Conservation (phyloP, 2,329 filamentous ascomycete species). For the Pyrenophora graminea region DNA sequence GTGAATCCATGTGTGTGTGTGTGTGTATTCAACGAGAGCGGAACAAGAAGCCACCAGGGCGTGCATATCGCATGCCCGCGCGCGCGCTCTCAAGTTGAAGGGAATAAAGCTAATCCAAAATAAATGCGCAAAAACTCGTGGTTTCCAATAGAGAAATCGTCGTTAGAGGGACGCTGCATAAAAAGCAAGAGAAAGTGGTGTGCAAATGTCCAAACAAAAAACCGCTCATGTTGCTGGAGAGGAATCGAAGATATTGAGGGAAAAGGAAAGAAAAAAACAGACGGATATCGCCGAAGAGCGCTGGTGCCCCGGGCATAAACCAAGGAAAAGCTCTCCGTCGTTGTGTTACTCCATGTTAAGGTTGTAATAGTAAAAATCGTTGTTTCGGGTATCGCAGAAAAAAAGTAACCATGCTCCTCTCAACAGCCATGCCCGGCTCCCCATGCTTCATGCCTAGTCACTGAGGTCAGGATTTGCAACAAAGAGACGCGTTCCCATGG, state of each 20-base stretch:
- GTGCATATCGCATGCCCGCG: too few relatives aligned
- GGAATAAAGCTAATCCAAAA: neutral
- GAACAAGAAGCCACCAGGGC: too few relatives aligned
- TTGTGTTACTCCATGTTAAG: constrained; percentile 2
- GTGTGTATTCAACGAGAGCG: constrained; percentile 5
- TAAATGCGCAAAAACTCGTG: constrained; percentile 1
- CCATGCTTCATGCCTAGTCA: constrained; percentile 44
- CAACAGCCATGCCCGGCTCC: neutral
- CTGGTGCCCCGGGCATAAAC: too few relatives aligned
- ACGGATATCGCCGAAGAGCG: neutral
- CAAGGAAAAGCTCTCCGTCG: neutral
- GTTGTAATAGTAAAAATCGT: constrained; percentile 14
- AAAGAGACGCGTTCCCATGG: constrained; percentile 73
- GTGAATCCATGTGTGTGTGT: neutral
- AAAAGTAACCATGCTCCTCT: constrained; percentile 7
- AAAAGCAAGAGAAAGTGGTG: neutral
- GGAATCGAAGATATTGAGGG: neutral
- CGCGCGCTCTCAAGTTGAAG: neutral
- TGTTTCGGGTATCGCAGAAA: constrained; percentile 41
- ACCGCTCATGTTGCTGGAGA: neutral
- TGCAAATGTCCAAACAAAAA: neutral
- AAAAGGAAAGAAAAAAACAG: constrained; percentile 4
- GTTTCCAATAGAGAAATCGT: neutral
- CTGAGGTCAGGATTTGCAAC: constrained; percentile 81
- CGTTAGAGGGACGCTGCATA: neutral